Base-by-base conservation (phyloP, 805 yeast genomes). In the Lachancea fermentati region DNA sequence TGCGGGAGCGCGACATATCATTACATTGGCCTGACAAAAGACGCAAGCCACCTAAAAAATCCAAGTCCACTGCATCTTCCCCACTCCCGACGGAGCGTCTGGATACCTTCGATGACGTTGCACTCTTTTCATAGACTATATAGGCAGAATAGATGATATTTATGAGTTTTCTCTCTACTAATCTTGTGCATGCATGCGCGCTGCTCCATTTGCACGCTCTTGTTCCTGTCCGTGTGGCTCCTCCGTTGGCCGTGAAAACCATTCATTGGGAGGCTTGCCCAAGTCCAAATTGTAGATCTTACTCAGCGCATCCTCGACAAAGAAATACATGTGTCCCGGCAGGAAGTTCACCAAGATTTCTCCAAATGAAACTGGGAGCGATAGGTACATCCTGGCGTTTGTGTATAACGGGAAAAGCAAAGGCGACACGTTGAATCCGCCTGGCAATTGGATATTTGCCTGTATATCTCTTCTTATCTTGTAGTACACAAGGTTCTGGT, bases 261-360 rank as follows among this genome's bases (percentile, higher is more conserved):
- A 39, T 14, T 31, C 25, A 36, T 30, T 34, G 2, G 43, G 43
- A 13, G 43, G 43, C 32, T 35, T 16, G 26, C 54, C 48, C 11
- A 58, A 30, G 43, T 57, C 58, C 2, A 59, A 39, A 3, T 49
- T 54, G 36, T 60, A 60, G 14, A 59, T 38, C 35, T 47, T 52
- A 5, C 41, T 42, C 15, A 58, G 36, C 7, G 55, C 43, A 24
- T 52, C 57, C 31, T 58, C 63, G 36, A 52, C 12, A 42, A 56
- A 60, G 34, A 44, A 59, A 14, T 55, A 32, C 1, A 51, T 16
- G 39, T 60, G 65, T 2, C 57, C 63, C 19, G 65, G 62, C 14
- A 57, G 9, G 32, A 58, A 49, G 22, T 48, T 50, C 51, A 58
- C 47, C 5, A 49, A 41, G 9, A 58, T 48, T 22, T 57, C 54